Evolutionary conservation across 2,329 filamentous ascomycete genomes (phyloP).

Genomic region (Monilinia fructicola): DNA sequence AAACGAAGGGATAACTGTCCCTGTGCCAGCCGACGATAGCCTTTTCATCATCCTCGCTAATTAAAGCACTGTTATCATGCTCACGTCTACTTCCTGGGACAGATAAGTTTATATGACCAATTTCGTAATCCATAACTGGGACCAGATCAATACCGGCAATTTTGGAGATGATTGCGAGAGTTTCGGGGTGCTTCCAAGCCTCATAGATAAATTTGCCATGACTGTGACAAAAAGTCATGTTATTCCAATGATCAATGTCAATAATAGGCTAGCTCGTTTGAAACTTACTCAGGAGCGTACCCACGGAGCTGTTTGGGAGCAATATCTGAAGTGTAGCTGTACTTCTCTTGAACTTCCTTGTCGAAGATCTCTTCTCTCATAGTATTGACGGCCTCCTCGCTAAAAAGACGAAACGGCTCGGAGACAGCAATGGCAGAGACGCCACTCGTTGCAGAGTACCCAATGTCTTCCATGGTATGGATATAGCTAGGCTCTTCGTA

Average conservation of each 20-base stretch:
- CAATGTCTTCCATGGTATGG: conserved; percentile 62
- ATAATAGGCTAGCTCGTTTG: conserved; percentile 6
- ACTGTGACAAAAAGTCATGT: conserved; percentile 40
- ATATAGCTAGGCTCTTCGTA: conserved; percentile 53
- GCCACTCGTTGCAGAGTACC: conserved; percentile 53
- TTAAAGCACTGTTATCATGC: conserved; percentile 31
- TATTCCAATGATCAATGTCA: conserved; percentile 20
- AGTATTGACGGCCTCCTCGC: conserved; percentile 57
- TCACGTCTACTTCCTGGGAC: conserved; percentile 39
- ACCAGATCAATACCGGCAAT: conserved; percentile 59
- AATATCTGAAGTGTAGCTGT: conserved; percentile 59
- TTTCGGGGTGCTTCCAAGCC: conserved; percentile 57
- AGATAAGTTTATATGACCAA: conserved; percentile 58
- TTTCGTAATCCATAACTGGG: conserved; percentile 56
- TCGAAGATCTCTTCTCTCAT: conserved; percentile 64
- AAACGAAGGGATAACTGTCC: conserved; percentile 53
- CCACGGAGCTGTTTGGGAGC: conserved; percentile 55
- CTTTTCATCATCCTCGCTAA: conserved; percentile 39
- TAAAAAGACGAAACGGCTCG: conserved; percentile 64
- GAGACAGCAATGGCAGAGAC: conserved; percentile 64
- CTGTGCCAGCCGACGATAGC: conserved; percentile 51
- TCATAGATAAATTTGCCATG: conserved; percentile 65
- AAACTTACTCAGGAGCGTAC: conserved; percentile 55
- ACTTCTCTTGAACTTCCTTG: conserved; percentile 55
- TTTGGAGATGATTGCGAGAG: conserved; percentile 53